Percentiles rank a stretch among this genome's conserved stretches.
Evolutionary conservation across 306 rosid species (phyloP).

Genomic region (Senna siamea): DNA sequence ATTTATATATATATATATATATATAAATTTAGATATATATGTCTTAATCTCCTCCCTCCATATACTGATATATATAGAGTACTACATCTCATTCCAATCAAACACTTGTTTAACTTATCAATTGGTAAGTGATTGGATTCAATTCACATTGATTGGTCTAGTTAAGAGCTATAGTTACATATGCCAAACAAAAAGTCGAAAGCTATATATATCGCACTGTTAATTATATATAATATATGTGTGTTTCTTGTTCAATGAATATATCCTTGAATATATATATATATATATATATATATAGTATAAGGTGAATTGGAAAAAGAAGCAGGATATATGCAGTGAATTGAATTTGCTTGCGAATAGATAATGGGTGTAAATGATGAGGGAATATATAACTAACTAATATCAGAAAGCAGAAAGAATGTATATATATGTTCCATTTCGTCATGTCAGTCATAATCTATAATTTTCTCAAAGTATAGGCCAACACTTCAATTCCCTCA

Average conservation of each 20-base stretch:
- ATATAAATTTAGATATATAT: too few species aligned
- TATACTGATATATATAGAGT: too few species aligned
- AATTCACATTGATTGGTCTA: background rate
- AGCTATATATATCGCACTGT: background rate
- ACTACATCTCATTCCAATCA: background rate
- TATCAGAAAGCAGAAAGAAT: too few species aligned
- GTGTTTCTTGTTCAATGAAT: conserved; percentile 39
- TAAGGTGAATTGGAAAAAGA: background rate
- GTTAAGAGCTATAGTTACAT: too few species aligned
- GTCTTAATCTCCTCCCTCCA: too few species aligned
- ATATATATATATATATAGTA: too few species aligned
- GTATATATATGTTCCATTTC: too few species aligned
- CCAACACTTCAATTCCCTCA: too few species aligned
- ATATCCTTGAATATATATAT: background rate
- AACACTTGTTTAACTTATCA: background rate
- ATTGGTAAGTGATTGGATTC: background rate
- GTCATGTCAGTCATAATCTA: background rate
- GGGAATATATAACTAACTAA: background rate
- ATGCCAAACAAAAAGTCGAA: background rate
- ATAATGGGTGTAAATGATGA: background rate
- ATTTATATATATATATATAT: background rate
- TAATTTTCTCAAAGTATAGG: background rate
- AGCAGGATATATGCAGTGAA: conserved; percentile 40
- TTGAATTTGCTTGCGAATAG: background rate
- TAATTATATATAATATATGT: too few species aligned